phyloP scores from a whole-genome alignment of 192 early-diverging fungal species.

The Phlyctochytrium arcticum region DNA sequence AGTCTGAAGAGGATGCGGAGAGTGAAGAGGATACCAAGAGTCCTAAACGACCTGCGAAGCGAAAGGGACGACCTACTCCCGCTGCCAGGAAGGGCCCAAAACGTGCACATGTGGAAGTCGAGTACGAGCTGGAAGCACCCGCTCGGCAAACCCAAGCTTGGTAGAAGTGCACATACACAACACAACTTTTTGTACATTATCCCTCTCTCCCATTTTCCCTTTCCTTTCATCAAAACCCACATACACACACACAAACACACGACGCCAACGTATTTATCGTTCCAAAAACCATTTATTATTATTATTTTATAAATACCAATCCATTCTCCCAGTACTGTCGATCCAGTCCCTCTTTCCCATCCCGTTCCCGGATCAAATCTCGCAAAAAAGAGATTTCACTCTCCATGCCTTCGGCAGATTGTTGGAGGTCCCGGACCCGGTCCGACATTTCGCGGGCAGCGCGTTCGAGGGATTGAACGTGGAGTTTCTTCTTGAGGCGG shows the following conservation, averaged over 20 bases:
- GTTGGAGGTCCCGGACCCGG: neutral
- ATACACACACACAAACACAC: too few species aligned
- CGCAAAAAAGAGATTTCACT: neutral
- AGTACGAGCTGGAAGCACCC: conserved; percentile 34
- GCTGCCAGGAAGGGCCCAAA: neutral
- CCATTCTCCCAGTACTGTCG: neutral
- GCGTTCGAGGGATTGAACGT: neutral
- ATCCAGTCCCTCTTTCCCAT: neutral
- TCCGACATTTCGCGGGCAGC: neutral
- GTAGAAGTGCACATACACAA: neutral
- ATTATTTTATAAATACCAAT: too few species aligned
- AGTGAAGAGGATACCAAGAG: too few species aligned
- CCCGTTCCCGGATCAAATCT: neutral
- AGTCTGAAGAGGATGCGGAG: neutral
- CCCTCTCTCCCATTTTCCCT: neutral
- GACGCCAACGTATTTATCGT: too few species aligned
- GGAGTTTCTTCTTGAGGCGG: neutral
- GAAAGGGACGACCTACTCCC: neutral
- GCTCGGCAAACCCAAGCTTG: neutral
- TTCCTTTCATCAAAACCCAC: too few species aligned
- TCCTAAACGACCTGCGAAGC: too few species aligned
- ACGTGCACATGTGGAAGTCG: conserved; percentile 35
- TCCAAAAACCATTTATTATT: too few species aligned
- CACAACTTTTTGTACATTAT: neutral
- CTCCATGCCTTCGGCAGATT: neutral